Conservation (phyloP, 2,329 filamentous ascomycete genomes). For the Gnomoniopsis smithogilvyi region DNA sequence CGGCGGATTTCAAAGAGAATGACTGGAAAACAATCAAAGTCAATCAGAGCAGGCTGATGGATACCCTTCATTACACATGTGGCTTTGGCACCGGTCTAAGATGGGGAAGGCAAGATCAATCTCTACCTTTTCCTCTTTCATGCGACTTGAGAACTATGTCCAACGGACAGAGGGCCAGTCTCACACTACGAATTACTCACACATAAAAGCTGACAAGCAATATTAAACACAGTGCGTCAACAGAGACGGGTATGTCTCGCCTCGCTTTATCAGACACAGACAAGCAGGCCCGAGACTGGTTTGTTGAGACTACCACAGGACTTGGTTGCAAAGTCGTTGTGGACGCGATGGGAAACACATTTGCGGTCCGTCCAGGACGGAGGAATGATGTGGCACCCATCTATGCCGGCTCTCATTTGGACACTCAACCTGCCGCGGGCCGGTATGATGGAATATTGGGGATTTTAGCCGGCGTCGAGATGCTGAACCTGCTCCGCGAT, state of each 20-base stretch:
- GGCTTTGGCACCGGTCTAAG: slow-evolving; percentile 63
- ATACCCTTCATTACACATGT: slow-evolving; percentile 62
- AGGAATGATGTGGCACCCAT: slow-evolving; percentile 56
- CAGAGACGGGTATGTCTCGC: slow-evolving; percentile 74
- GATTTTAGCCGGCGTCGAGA: slow-evolving; percentile 69
- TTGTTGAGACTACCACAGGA: slow-evolving; percentile 57
- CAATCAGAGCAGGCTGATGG: slow-evolving; percentile 57
- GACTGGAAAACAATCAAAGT: slow-evolving; percentile 43
- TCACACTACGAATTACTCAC: slow-evolving; percentile 3
- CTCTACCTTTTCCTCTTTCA: neutral
- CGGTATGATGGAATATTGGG: slow-evolving; percentile 77
- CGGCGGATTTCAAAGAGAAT: slow-evolving; percentile 11
- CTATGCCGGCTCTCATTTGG: slow-evolving; percentile 68
- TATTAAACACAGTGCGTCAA: slow-evolving; percentile 37
- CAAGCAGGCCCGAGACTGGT: slow-evolving; percentile 72
- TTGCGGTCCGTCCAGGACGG: slow-evolving; percentile 65
- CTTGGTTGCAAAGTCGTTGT: slow-evolving; percentile 66
- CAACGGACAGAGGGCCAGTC: neutral
- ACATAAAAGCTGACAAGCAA: slow-evolving; percentile 13
- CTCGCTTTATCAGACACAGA: slow-evolving; percentile 70
- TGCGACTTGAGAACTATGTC: slow-evolving; percentile 3
- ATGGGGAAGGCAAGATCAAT: slow-evolving; percentile 61
- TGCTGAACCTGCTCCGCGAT: slow-evolving; percentile 65
- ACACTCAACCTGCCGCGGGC: slow-evolving; percentile 63
- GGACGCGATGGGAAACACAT: slow-evolving; percentile 79